These are phyloP conservation scores for Candida alai DNA, from an alignment of 805 yeast species.

Conservation along the genomic window DNA sequence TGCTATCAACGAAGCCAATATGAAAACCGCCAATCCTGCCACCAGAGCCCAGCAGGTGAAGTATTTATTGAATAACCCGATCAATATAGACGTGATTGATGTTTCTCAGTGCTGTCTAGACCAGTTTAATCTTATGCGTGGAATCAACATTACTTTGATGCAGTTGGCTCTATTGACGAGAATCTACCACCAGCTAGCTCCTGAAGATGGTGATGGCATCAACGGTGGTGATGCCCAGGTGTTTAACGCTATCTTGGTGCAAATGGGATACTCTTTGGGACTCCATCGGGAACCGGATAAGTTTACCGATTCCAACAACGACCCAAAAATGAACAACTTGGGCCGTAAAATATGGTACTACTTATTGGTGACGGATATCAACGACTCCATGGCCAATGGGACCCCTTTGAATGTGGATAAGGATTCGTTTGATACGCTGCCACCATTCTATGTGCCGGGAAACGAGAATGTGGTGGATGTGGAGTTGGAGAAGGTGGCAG, in stretches of 20 bases:
- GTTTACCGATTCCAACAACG: slow-evolving; percentile 19
- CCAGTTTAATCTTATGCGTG: slow-evolving; percentile 29
- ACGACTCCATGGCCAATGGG: slow-evolving; percentile 30
- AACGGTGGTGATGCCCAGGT: slow-evolving; percentile 60
- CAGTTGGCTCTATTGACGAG: slow-evolving; percentile 53
- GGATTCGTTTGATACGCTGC: slow-evolving; percentile 25
- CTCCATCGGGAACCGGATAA: slow-evolving; percentile 62
- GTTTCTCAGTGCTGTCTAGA: slow-evolving; percentile 33
- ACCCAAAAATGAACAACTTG: slow-evolving; percentile 36
- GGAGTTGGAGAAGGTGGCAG: slow-evolving; percentile 34
- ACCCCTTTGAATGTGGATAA: slow-evolving; percentile 27
- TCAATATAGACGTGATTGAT: slow-evolving; percentile 25
- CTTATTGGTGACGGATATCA: slow-evolving; percentile 27
- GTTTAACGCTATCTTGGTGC: slow-evolving; percentile 52
- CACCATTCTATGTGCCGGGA: slow-evolving; percentile 33
- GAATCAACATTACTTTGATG: slow-evolving; percentile 47
- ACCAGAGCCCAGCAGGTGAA: slow-evolving; percentile 21
- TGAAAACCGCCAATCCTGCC: slow-evolving; percentile 21
- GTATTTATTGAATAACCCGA: slow-evolving; percentile 26
- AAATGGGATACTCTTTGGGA: slow-evolving; percentile 67
- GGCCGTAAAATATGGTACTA: slow-evolving; percentile 60
- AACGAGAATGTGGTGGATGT: slow-evolving; percentile 31
- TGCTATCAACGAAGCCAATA: slow-evolving; percentile 22
- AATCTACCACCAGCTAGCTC: slow-evolving; percentile 45
- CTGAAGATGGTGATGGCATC: slow-evolving; percentile 53